Percentiles rank a stretch among this genome's conserved stretches.
Evolutionary conservation across 2,329 filamentous ascomycete genomes (phyloP).

Genomic region (Ophiostoma perfectum): DNA sequence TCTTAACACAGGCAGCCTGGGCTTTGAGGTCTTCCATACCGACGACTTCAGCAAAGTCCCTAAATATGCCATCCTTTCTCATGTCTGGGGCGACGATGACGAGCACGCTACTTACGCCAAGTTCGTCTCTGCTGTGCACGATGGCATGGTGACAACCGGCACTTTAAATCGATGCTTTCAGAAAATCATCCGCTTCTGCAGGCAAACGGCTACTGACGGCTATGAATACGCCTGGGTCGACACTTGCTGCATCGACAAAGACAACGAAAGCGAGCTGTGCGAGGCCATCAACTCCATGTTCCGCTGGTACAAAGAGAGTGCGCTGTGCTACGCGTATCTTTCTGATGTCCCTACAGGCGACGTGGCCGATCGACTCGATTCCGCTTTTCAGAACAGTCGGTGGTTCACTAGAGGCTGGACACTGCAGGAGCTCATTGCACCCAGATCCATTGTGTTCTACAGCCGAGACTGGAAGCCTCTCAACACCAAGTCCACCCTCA

Average conservation of each 20-base stretch:
- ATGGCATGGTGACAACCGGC: too few relatives aligned
- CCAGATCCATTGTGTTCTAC: constrained; percentile 31
- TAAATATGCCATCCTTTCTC: constrained; percentile 28
- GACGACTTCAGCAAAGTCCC: background rate
- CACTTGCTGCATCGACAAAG: constrained; percentile 22
- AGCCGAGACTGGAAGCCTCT: constrained; percentile 30
- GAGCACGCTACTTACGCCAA: constrained; percentile 26
- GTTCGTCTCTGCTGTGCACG: too few relatives aligned
- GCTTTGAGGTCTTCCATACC: constrained; percentile 2
- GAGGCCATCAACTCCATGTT: constrained; percentile 23
- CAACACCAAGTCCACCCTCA: constrained; percentile 31
- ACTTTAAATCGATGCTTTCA: too few relatives aligned
- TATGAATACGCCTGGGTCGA: constrained; percentile 17
- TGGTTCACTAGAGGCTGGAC: constrained; percentile 50
- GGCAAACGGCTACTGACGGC: background rate
- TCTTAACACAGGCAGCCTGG: constrained; percentile 5
- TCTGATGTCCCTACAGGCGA: constrained; percentile 3
- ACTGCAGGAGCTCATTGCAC: constrained; percentile 60
- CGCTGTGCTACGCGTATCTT: constrained; percentile 16
- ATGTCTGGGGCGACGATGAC: constrained; percentile 21
- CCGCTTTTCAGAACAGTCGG: constrained; percentile 21
- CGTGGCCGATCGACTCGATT: background rate
- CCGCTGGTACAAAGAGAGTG: constrained; percentile 14
- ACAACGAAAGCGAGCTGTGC: background rate
- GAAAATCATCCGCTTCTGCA: background rate